Evolutionary conservation across 192 early-diverging fungal species (phyloP).

Genomic region (Allomyces javanicus): DNA sequence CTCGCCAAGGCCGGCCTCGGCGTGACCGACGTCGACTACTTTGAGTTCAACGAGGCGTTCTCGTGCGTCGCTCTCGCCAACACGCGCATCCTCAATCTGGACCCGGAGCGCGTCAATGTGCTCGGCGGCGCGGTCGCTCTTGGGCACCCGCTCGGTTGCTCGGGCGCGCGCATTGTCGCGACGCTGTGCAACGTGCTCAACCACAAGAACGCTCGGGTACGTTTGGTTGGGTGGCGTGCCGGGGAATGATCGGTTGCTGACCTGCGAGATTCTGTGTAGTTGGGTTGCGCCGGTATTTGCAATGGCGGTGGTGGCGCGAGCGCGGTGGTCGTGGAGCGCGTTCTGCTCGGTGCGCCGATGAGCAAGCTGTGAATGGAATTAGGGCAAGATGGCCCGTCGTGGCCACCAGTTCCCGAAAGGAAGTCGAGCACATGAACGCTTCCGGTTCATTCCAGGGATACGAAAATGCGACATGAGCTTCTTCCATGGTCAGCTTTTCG

Average conservation of each 20-base stretch:
- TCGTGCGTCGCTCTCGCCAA: conserved; percentile 70
- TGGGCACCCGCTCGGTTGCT: conserved; percentile 94
- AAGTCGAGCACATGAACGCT: no score
- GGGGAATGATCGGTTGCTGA: no score
- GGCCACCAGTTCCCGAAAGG: no score
- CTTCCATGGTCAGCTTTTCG: no score
- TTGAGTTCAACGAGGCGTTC: conserved; percentile 73
- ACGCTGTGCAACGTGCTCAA: conserved; percentile 58
- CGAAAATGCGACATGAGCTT: no score
- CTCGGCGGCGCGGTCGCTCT: conserved; percentile 88
- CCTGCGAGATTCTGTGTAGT: no score
- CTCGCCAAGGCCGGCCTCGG: conserved; percentile 27
- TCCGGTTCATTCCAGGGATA: no score
- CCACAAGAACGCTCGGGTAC: conserved; percentile 42
- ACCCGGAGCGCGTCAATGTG: conserved; percentile 62
- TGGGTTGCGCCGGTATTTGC: conserved; percentile 83
- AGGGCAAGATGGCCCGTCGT: no score
- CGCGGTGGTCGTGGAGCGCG: conserved; percentile 51
- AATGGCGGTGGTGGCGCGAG: conserved; percentile 91
- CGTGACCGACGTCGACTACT: conserved; percentile 34
- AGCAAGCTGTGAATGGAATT: no score
- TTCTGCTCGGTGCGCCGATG: no score
- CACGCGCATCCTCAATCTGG: conserved; percentile 52
- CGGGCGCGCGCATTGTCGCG: conserved; percentile 72
- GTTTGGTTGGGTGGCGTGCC: no score